These are phyloP conservation scores for Ustilago tritici DNA, from an alignment of 1,284 basidiomycete genomes.

Conservation along the genomic window DNA sequence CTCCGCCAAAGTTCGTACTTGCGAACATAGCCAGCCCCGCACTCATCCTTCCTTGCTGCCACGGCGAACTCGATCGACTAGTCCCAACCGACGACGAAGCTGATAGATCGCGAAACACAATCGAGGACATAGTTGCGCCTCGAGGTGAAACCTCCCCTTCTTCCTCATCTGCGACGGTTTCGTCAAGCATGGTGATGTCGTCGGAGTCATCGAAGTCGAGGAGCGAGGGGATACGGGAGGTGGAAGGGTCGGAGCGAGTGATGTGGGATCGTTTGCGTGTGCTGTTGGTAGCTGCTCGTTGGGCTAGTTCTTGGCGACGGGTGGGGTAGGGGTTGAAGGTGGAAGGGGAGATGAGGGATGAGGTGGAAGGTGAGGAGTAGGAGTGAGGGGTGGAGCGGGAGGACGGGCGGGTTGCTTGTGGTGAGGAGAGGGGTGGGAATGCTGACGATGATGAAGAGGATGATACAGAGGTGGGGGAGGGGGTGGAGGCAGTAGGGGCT, in stretches of 20 bases:
- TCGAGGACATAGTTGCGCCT: conserved; percentile 52
- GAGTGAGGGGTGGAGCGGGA: conserved; percentile 14
- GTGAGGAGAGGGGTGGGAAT: conserved; percentile 35
- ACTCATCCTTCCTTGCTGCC: conserved; percentile 34
- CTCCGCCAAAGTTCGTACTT: conserved; percentile 34
- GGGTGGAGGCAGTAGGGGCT: not conserved
- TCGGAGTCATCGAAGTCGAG: conserved; percentile 25
- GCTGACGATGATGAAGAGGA: conserved; percentile 23
- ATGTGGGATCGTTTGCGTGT: conserved; percentile 36
- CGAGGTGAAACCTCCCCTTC: conserved; percentile 37
- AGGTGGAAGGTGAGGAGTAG: conserved; percentile 4
- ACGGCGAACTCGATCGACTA: conserved; percentile 29
- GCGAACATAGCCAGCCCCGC: conserved; percentile 46
- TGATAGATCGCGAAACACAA: conserved; percentile 47
- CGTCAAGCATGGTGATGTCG: conserved; percentile 18
- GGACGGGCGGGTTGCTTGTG: conserved; percentile 15
- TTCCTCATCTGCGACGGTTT: conserved; percentile 20
- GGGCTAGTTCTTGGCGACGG: conserved; percentile 41
- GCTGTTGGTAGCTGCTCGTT: conserved; percentile 37
- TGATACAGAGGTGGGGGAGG: conserved; percentile 3
- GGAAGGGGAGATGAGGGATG: conserved; percentile 30
- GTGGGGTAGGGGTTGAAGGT: conserved; percentile 54
- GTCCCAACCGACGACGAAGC: conserved; percentile 14
- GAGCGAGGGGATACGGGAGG: conserved; percentile 30
- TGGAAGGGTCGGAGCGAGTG: conserved; percentile 33